Conservation (phyloP, 2,329 filamentous ascomycete species). For the Pseudopithomyces maydicus region DNA sequence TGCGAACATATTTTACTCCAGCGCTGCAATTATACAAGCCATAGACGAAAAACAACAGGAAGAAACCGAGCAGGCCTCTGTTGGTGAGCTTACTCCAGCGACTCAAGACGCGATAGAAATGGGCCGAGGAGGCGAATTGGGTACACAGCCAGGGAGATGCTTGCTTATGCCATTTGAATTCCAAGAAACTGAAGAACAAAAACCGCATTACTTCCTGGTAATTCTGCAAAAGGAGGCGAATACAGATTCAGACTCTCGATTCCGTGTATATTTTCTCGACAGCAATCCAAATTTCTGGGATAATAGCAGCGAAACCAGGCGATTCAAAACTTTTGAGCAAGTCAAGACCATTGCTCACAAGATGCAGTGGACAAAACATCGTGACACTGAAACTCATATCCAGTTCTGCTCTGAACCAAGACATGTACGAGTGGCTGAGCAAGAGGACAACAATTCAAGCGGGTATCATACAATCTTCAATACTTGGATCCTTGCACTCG, state of each 20-base stretch:
- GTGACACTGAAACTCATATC: not conserved
- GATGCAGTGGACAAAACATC: constrained; percentile 8
- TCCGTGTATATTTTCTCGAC: constrained; percentile 14
- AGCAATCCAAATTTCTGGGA: not conserved
- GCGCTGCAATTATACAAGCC: constrained; percentile 15
- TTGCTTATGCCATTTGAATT: constrained; percentile 1
- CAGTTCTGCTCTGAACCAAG: not conserved
- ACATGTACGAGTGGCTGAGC: constrained; percentile 1
- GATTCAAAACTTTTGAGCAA: not conserved
- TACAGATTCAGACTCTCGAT: not conserved
- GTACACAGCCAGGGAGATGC: constrained; percentile 6
- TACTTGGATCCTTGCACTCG: constrained; percentile 34
- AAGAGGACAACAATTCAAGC: constrained; percentile 10
- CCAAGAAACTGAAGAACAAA: not conserved
- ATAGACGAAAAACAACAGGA: not conserved
- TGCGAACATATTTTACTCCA: no score
- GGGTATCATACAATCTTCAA: constrained; percentile 26
- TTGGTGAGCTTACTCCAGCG: not conserved
- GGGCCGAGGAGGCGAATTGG: not conserved
- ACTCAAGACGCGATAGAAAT: not conserved
- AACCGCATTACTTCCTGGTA: constrained; percentile 9
- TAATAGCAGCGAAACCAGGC: not conserved
- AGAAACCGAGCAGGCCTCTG: not conserved
- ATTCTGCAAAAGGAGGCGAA: constrained; percentile 14
- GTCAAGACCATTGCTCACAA: not conserved